Conservation (phyloP, 805 yeast genomes). For the Lipomyces spencermartinsiae region DNA sequence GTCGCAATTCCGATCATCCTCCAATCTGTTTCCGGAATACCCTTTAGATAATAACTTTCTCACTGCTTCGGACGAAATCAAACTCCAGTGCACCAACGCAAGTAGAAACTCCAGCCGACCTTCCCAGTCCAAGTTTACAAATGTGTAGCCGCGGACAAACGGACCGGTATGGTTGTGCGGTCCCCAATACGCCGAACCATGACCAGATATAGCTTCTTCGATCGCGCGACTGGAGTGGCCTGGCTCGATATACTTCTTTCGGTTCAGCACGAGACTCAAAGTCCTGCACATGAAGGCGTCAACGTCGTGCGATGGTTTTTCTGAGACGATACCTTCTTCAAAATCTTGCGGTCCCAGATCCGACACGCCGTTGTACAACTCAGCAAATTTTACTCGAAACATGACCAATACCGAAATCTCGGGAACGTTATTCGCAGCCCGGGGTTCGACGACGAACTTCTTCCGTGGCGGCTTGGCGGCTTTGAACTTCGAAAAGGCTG, state of each 20-base stretch:
- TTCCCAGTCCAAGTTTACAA: constrained; percentile 44
- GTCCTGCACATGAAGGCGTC: constrained; percentile 46
- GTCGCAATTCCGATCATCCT: constrained; percentile 26
- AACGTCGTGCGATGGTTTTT: constrained; percentile 41
- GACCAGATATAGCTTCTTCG: constrained; percentile 47
- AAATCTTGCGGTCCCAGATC: constrained; percentile 51
- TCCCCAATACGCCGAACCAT: constrained; percentile 42
- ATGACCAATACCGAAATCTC: constrained; percentile 39
- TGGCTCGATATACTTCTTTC: constrained; percentile 50
- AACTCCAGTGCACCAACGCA: constrained; percentile 46
- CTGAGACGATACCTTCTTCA: constrained; percentile 46
- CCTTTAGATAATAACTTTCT: constrained; percentile 22
- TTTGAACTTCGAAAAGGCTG: not conserved
- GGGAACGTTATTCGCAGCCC: constrained; percentile 27
- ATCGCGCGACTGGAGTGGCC: constrained; percentile 48
- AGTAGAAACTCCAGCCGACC: constrained; percentile 46
- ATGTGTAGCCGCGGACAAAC: constrained; percentile 38
- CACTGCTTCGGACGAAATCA: constrained; percentile 44
- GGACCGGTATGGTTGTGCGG: constrained; percentile 28
- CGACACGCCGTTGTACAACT: constrained; percentile 46
- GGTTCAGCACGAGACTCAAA: constrained; percentile 48
- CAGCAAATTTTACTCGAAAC: constrained; percentile 41
- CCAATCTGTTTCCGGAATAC: constrained; percentile 20
- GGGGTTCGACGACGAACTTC: constrained; percentile 21
- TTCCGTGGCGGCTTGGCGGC: not conserved